These are phyloP conservation scores for Stentor coeruleus DNA, from an alignment of 73 alveolate species.

Conservation along the genomic window DNA sequence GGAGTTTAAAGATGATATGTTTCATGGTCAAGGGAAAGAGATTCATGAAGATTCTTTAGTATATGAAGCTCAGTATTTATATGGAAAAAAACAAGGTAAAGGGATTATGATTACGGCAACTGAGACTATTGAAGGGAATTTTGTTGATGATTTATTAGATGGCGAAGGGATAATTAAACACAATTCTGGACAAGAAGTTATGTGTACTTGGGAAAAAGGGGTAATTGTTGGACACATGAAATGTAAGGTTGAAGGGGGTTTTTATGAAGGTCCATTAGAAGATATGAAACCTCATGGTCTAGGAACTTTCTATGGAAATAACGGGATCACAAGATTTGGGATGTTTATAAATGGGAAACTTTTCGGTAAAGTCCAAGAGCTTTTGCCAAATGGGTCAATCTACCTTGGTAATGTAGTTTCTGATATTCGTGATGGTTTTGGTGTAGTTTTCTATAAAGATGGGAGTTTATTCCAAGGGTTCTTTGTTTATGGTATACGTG, in stretches of 20 bases:
- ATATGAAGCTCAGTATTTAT: not conserved
- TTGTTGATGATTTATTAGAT: not conserved
- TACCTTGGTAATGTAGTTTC: not conserved
- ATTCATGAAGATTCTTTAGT: not conserved
- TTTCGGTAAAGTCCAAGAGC: not conserved
- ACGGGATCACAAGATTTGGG: not conserved
- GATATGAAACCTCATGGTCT: not conserved
- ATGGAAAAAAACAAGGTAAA: not conserved
- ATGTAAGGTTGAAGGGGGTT: not conserved
- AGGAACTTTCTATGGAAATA: not conserved
- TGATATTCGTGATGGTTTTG: not conserved
- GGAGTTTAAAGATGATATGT: constrained; percentile 9
- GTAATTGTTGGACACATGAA: not conserved
- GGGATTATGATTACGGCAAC: not conserved
- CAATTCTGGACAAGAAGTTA: not conserved
- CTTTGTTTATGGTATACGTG: not conserved
- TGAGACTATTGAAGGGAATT: not conserved
- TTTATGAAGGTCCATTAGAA: not conserved
- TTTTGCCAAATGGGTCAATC: not conserved
- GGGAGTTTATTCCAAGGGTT: not conserved
- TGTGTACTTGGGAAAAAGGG: not conserved
- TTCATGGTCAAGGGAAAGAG: constrained; percentile 1
- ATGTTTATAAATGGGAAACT: not conserved
- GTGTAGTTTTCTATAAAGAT: not conserved
- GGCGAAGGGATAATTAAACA: not conserved